phyloP scores from a whole-genome alignment of 768 basidiomycete species.

The Calocybe indica region DNA sequence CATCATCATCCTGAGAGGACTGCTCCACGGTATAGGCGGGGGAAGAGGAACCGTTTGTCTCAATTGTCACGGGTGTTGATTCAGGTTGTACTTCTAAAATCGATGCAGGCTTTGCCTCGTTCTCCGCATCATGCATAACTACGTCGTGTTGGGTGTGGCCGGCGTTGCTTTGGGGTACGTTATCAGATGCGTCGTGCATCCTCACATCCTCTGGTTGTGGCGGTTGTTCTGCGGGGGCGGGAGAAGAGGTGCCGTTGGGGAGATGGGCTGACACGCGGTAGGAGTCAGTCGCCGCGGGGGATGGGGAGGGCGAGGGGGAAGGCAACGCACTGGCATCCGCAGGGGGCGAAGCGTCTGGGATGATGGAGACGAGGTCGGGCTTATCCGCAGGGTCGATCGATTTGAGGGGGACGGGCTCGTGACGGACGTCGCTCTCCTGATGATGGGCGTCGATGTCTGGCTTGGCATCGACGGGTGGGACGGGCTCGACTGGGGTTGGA shows the following conservation, averaged over 20 bases:
- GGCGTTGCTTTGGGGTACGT: constrained; percentile 22
- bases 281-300: constrained; percentile 17
- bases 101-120: constrained; percentile 32
- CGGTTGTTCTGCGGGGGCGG: constrained; percentile 32
- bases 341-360: constrained; percentile 37
- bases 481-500: constrained; percentile 52
- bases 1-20: constrained; percentile 41
- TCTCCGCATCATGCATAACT: constrained; percentile 33
- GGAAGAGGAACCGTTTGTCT: constrained; percentile 27
- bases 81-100: constrained; percentile 30
- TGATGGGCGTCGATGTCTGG: constrained; percentile 57
- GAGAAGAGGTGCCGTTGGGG: constrained; percentile 39
- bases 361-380: constrained; percentile 35
- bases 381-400: constrained; percentile 30
- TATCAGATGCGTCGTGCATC: constrained; percentile 40
- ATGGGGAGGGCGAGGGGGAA: constrained; percentile 9
- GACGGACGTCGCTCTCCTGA: constrained; percentile 63
- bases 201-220: constrained; percentile 37
- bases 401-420: constrained; percentile 51
- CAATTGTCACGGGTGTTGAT: constrained; percentile 31
- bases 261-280: constrained; percentile 34
- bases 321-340: constrained; percentile 45
- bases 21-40: constrained; percentile 24
- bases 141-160: constrained; percentile 26
- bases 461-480: constrained; percentile 47